Base-by-base conservation (phyloP, 305 asterid genomes). In the Petunia hybrid region DNA sequence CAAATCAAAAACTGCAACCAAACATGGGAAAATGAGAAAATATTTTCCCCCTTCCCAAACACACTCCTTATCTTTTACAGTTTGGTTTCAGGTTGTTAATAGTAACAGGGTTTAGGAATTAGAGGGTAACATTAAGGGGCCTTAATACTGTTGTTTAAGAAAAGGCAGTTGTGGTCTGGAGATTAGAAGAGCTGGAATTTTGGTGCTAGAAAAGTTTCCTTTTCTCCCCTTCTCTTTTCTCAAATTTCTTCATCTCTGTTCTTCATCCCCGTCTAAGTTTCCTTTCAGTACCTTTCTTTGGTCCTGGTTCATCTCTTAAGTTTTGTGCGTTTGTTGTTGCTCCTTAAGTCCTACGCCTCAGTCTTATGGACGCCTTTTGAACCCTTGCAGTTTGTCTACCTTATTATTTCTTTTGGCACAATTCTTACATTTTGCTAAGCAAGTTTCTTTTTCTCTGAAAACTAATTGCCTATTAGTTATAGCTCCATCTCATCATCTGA, bases 401-500 rank as follows among this genome's bases (percentile, higher is more conserved):
- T 45, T 42, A 3, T 45, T 42, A 3, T 45, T 45, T 22, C 41
- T 69, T 69, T 69, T 16, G 76, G 59, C 41, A 22, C 76, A 45
- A 69, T 16, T 53, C 57, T 4, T 69, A 43, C 8, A n/a, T 68
- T 43, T 69, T 22, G 76, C 59, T 16, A 69, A 12, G 48, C 38
- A 22, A 36, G 6, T 6, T 73, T 48, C 48, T 35, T 39, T 48
- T 13, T 8, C 78, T 12, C 45, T 14, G 63, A 36, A 73, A 74
- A 73, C 6, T n/a, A 68, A 13, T 7, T 36, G 43, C 53, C 78
- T 74, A 53, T 36, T 6, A 35, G 13, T 73, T 73, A 13, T 51
- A 71, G 63, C 22, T 74, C 13, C 63, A 74, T 53, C 13, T 74
- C 64, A 74, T 71, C 31, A 64, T 70, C 43, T 71, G 64, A 74